Evolutionary conservation across 768 basidiomycete species (phyloP).

Genomic region (Chlorophyllum brunneum): DNA sequence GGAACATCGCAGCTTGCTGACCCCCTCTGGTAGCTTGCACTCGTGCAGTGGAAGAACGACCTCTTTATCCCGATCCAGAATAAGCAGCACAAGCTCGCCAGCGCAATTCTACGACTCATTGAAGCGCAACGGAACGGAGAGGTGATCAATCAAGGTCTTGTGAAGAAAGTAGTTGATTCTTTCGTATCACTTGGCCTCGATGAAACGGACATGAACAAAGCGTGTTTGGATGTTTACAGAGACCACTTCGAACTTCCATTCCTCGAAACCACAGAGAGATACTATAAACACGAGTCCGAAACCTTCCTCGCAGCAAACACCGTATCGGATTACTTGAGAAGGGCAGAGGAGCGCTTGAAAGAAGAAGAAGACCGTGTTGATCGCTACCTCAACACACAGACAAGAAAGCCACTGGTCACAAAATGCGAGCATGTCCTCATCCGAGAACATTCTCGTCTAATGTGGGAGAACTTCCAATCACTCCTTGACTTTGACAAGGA

Average conservation of each 20-base stretch:
- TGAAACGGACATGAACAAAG: conserved; percentile 87
- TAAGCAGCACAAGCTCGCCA: conserved; percentile 77
- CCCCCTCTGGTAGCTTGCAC: conserved; percentile 64
- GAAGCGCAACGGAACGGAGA: conserved; percentile 95
- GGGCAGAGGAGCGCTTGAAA: conserved; percentile 85
- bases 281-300: conserved; percentile 90
- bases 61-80: conserved; percentile 88
- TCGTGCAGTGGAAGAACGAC: conserved; percentile 93
- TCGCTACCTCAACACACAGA: conserved; percentile 86
- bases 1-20: conserved; percentile 6
- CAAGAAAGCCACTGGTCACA: conserved; percentile 73
- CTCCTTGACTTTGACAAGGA: conserved; percentile 92
- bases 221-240: conserved; percentile 90
- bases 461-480: conserved; percentile 92
- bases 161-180: conserved; percentile 94
- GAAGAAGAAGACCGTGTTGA: conserved; percentile 97
- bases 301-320: conserved; percentile 85
- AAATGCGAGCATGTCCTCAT: conserved; percentile 94
- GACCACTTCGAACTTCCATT: conserved; percentile 89
- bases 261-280: conserved; percentile 82
- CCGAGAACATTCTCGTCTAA: conserved; percentile 72
- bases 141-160: conserved; percentile 84
- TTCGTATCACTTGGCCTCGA: conserved; percentile 95
- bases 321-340: conserved; percentile 92
- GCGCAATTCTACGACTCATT: conserved; percentile 84